Percentiles rank a stretch among this genome's conserved stretches.
phyloP scores from a whole-genome alignment of 2,329 filamentous ascomycete genomes.

The Hypoxylon rubiginosum region DNA sequence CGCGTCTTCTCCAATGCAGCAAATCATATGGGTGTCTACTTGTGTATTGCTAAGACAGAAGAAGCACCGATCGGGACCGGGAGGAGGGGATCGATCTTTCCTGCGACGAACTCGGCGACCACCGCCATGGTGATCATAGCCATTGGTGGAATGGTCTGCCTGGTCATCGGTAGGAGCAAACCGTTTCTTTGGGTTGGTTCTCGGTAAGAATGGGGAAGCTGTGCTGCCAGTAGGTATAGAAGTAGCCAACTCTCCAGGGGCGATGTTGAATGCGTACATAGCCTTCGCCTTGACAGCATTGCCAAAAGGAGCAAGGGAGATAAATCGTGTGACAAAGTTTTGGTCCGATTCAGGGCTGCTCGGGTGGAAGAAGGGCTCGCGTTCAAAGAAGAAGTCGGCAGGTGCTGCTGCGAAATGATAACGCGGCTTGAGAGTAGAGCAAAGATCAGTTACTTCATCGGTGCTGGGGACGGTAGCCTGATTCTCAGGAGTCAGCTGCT shows the following conservation, averaged over 20 bases:
- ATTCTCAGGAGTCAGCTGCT: constrained; percentile 67
- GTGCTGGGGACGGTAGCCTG: constrained; percentile 66
- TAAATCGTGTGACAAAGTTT: constrained; percentile 83
- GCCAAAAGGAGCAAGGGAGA: constrained; percentile 85
- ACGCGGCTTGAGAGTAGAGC: constrained; percentile 83
- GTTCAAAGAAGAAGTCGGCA: constrained; percentile 80
- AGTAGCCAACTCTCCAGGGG: constrained; percentile 70
- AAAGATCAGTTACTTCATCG: constrained; percentile 83
- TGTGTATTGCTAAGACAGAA: constrained; percentile 94
- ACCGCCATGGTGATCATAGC: constrained; percentile 60
- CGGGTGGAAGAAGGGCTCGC: constrained; percentile 90
- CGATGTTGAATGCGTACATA: constrained; percentile 82
- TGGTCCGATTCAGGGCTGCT: constrained; percentile 61
- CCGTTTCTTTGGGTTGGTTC: constrained; percentile 68
- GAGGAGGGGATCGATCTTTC: constrained; percentile 67
- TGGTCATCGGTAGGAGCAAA: constrained; percentile 59
- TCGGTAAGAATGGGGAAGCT: constrained; percentile 75
- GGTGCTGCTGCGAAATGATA: constrained; percentile 87
- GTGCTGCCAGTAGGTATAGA: constrained; percentile 79
- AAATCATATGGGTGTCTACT: constrained; percentile 87
- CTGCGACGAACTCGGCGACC: constrained; percentile 61
- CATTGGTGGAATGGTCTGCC: constrained; percentile 50
- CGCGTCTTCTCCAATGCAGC: constrained; percentile 86
- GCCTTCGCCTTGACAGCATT: constrained; percentile 84
- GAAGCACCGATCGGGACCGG: constrained; percentile 86